Evolutionary conservation across 768 basidiomycete genomes (phyloP), one percentile per base, ranked within the genome.

Genomic region (Tylopilus vinaceipallidus): DNA sequence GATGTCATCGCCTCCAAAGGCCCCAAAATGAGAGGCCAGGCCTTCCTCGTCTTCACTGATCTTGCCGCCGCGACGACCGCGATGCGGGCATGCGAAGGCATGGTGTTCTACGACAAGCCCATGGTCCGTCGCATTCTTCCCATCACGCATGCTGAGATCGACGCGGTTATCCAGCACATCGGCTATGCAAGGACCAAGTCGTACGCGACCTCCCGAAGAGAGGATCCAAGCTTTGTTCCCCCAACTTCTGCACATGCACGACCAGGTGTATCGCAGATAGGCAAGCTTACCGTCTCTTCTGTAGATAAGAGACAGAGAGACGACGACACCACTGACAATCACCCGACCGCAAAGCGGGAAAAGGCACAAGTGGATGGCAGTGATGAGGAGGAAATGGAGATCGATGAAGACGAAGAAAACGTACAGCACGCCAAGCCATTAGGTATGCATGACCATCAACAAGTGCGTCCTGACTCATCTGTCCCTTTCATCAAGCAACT

Each of bases 11-110:
- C 95, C 20, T 83, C 87, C 22, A 94, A 95, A 70, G 81, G 77
- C 64, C 73, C 81, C 50, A 88, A 85, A 69, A 91, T 90, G 85
- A 81, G 86, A 56, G 95, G 94, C 19, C 94, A 97, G 70, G 95
- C 95, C 2, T 98, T 97, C 71, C 84, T 98, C 63, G 93, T 95
- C 60, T 98, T 97, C 72, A 80, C 82, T 43, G 95, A 98, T 72
- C 83, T 95, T 42, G 82, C 90, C 10, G 83, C 85, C 46, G 91
- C 93, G 50, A 98, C 95, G 6, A 82, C 91, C 46, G 95, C 95
- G 30, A 80, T 98, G 83, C 80, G 95, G 42, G 91, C 88, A 39
- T 88, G 94, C 64, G 88, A 92, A 62, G 95, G 95, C 47, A 90
- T 95, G 82, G 55, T 82, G 23, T 95, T 95, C 70, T 97, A 95